Evolutionary conservation across 2,329 filamentous ascomycete genomes (phyloP).

Genomic region (Monosporascus cannonballus): DNA sequence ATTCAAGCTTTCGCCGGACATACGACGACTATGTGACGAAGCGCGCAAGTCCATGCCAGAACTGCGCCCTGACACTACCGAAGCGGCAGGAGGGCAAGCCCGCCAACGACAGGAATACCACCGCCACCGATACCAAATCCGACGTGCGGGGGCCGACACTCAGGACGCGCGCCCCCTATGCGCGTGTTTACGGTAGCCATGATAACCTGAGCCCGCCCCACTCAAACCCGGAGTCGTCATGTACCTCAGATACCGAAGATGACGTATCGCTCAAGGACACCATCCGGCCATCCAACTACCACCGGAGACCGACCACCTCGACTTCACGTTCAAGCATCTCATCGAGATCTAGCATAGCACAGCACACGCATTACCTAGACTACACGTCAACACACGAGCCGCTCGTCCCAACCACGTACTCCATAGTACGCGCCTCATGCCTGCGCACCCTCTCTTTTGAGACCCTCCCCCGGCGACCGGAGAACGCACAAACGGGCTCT

Average conservation of each 20-base stretch:
- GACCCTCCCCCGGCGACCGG: slow-evolving; percentile 52
- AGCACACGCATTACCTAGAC: slow-evolving; percentile 59
- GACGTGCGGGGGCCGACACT: slow-evolving; percentile 49
- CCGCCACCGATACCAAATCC: slow-evolving; percentile 20
- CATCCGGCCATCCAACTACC: slow-evolving; percentile 25
- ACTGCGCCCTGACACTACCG: slow-evolving; percentile 62
- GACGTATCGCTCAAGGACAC: slow-evolving; percentile 25
- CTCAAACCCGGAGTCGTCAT: slow-evolving; percentile 41
- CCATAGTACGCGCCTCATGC: slow-evolving; percentile 60
- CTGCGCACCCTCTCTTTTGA: slow-evolving; percentile 62
- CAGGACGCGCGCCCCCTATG: slow-evolving; percentile 54
- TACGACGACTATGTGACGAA: slow-evolving; percentile 62
- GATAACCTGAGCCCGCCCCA: slow-evolving; percentile 43
- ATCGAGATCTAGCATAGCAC: slow-evolving; percentile 39
- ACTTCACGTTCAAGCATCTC: slow-evolving; percentile 48
- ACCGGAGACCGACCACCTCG: slow-evolving; percentile 38
- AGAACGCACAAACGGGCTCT: slow-evolving; percentile 27
- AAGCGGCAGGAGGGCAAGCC: slow-evolving; percentile 32
- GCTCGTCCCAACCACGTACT: slow-evolving; percentile 54
- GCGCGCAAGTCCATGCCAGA: slow-evolving; percentile 59
- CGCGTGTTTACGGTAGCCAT: slow-evolving; percentile 45
- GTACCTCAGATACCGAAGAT: slow-evolving; percentile 47
- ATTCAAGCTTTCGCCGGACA: slow-evolving; percentile 55
- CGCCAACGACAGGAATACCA: slow-evolving; percentile 12
- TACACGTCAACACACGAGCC: slow-evolving; percentile 66